Evolutionary conservation across 2,329 filamentous ascomycete species (phyloP).

Genomic region (Amesomyces nigricolor): DNA sequence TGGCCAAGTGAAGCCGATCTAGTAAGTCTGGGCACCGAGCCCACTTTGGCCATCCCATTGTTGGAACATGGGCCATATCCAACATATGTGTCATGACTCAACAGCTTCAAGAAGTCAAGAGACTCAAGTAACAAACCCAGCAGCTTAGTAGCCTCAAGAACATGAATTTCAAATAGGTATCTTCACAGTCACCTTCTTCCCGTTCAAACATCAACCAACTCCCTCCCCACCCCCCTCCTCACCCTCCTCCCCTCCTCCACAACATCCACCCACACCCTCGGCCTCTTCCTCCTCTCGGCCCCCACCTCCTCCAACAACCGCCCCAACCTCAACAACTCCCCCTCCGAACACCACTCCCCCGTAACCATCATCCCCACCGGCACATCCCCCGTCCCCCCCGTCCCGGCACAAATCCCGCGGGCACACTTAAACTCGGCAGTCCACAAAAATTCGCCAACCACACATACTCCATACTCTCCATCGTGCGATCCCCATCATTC

Average conservation of each 20-base stretch:
- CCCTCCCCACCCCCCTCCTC: conserved; percentile 39
- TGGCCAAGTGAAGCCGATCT: background rate
- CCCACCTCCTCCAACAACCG: conserved; percentile 41
- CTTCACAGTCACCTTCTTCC: too few relatives aligned
- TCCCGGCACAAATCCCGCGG: conserved; percentile 39
- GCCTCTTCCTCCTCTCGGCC: conserved; percentile 30
- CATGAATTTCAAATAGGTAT: too few relatives aligned
- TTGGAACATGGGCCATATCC: too few relatives aligned
- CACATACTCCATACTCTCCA: conserved; percentile 44
- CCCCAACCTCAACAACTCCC: conserved; percentile 44
- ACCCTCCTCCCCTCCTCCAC: conserved; percentile 32
- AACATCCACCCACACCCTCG: conserved; percentile 43
- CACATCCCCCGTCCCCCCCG: conserved; percentile 39
- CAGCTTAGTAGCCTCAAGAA: too few relatives aligned
- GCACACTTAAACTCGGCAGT: conserved; percentile 41
- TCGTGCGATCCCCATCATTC: conserved; percentile 42
- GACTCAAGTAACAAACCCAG: too few relatives aligned
- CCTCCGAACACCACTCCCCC: conserved; percentile 50
- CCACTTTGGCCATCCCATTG: background rate
- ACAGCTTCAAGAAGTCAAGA: too few relatives aligned
- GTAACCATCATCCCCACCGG: conserved; percentile 52
- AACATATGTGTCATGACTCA: too few relatives aligned
- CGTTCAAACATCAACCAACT: conserved; percentile 21
- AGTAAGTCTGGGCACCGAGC: conserved; percentile 27
- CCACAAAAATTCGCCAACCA: conserved; percentile 50